Percentiles rank a stretch among this genome's conserved stretches.
Conservation (phyloP, 2,329 filamentous ascomycete genomes). For the Aspergillus clavatus region DNA sequence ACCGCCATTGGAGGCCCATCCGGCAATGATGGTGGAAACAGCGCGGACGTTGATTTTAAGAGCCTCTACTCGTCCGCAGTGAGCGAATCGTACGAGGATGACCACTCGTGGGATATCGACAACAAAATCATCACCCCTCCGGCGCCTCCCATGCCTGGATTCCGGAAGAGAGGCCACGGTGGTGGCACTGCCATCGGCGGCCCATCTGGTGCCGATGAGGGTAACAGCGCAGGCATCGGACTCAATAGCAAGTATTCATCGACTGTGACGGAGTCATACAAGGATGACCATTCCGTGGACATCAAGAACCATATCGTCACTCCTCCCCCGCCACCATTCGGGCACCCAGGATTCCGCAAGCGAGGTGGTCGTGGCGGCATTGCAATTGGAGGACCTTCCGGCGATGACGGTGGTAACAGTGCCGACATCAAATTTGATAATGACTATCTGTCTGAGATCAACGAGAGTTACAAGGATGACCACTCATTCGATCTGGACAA, state of each 20-base stretch:
- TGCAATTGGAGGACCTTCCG: slow-evolving; percentile 15
- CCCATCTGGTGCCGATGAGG: not conserved
- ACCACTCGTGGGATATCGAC: slow-evolving; percentile 19
- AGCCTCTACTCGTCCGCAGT: slow-evolving; percentile 11
- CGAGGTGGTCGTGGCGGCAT: slow-evolving; percentile 5
- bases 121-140: not conserved
- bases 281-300: slow-evolving; percentile 6
- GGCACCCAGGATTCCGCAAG: not conserved
- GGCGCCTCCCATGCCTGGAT: not conserved
- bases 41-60: not conserved
- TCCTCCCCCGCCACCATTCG: slow-evolving; percentile 5
- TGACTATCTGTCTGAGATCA: slow-evolving; percentile 7
- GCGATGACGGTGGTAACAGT: slow-evolving; percentile 14
- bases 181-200: slow-evolving; percentile 1
- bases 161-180: not conserved
- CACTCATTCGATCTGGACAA: slow-evolving; percentile 16
- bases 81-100: slow-evolving; percentile 16
- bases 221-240: not conserved
- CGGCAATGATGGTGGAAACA: slow-evolving; percentile 17
- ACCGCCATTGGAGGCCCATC: slow-evolving; percentile 19
- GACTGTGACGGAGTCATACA: not conserved
- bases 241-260: not conserved
- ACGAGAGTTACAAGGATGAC: slow-evolving; percentile 20
- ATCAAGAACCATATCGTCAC: not conserved
- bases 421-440: slow-evolving; percentile 7